These are phyloP conservation scores for Beauveria medogensis DNA, from an alignment of 2,329 filamentous ascomycete genomes.

Conservation along the genomic window DNA sequence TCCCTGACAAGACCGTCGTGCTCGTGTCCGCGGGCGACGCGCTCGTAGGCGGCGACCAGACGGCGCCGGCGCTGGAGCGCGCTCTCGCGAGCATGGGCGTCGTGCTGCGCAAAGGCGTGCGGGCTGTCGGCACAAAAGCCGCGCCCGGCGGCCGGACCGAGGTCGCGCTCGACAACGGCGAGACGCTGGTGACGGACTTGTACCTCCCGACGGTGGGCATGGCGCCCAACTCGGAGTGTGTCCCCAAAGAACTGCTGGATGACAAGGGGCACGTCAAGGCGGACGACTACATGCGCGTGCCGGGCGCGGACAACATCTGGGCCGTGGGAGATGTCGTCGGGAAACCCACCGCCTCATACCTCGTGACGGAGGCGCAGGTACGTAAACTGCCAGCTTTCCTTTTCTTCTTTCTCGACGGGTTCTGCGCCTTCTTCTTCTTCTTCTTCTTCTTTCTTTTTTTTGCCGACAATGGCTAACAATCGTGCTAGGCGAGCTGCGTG, in stretches of 20 bases:
- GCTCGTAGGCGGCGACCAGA: constrained; percentile 36
- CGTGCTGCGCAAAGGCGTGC: constrained; percentile 33
- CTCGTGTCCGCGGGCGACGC: constrained; percentile 35
- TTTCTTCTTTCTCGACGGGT: neutral
- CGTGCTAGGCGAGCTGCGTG: constrained; percentile 37
- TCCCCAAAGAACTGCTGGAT: constrained; percentile 37
- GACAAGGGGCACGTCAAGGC: constrained; percentile 37
- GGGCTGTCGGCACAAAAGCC: constrained; percentile 28
- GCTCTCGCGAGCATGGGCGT: constrained; percentile 49
- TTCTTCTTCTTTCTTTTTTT: too few species aligned
- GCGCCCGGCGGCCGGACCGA: constrained; percentile 38
- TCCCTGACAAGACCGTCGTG: constrained; percentile 40
- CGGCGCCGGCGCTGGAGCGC: constrained; percentile 32
- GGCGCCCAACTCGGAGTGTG: constrained; percentile 45
- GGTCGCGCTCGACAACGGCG: constrained; percentile 37
- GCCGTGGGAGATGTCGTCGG: constrained; percentile 46
- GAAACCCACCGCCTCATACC: constrained; percentile 46
- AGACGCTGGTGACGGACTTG: constrained; percentile 43
- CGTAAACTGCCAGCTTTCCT: neutral
- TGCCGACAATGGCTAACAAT: neutral
- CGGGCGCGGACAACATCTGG: constrained; percentile 38
- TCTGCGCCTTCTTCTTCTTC: neutral
- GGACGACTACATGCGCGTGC: constrained; percentile 43
- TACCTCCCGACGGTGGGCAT: constrained; percentile 50
- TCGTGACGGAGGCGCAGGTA: constrained; percentile 50